Conservation (phyloP, 2,329 filamentous ascomycete genomes). For the Penicillium palitans region DNA sequence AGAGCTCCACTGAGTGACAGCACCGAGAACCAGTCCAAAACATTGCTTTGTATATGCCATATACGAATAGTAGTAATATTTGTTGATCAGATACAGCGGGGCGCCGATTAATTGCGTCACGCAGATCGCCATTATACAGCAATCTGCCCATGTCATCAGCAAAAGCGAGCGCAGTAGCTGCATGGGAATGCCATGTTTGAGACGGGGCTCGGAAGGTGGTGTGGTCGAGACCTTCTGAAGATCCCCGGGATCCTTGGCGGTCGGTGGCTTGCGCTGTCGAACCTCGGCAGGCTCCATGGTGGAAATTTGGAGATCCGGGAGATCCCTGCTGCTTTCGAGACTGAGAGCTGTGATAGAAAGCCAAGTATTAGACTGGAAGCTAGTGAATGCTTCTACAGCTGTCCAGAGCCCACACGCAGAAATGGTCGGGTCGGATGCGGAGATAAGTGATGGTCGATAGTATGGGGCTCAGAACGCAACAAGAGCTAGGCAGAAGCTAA, state of each 20-base stretch:
- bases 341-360: background rate
- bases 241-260: slow-evolving; percentile 18
- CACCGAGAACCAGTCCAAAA: slow-evolving; percentile 63
- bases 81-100: slow-evolving; percentile 62
- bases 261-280: slow-evolving; percentile 33
- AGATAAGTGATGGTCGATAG: background rate
- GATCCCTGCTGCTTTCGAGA: background rate
- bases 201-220: slow-evolving; percentile 32
- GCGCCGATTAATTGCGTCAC: slow-evolving; percentile 61
- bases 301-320: background rate
- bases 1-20: slow-evolving; percentile 63
- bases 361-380: background rate
- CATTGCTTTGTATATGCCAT: slow-evolving; percentile 67
- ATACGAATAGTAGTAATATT: slow-evolving; percentile 62
- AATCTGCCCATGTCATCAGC: slow-evolving; percentile 48
- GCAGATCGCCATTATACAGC: slow-evolving; percentile 46
- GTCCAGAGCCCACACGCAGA: background rate
- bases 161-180: slow-evolving; percentile 49
- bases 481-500: slow-evolving; percentile 2
- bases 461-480: background rate
- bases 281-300: slow-evolving; percentile 37
- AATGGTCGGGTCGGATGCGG: background rate
- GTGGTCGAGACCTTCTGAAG: slow-evolving; percentile 22
- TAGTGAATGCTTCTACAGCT: background rate
- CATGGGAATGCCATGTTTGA: slow-evolving; percentile 49